Percentiles rank a stretch among this genome's conserved stretches.
Evolutionary conservation across 495 filamentous ascomycete species (phyloP).

Genomic region (Chaetomidium leptoderma): DNA sequence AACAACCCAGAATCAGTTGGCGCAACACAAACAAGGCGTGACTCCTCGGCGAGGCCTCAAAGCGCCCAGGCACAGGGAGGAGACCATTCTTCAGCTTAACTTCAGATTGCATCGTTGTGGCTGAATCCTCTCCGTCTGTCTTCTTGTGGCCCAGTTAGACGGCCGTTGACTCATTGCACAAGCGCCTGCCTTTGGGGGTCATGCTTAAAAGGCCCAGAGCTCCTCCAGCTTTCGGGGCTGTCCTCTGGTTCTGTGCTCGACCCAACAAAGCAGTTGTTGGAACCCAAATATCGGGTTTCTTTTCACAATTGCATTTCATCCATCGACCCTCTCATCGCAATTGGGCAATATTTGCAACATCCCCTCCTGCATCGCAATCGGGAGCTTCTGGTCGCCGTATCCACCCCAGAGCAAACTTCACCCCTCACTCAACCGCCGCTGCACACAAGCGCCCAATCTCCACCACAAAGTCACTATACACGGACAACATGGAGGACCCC

Average conservation of each 20-base stretch:
- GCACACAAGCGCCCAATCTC: conserved; percentile 7
- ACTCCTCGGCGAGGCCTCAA: conserved; percentile 7
- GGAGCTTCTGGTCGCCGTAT: conserved; percentile 4
- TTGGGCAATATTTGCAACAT: not conserved
- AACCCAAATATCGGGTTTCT: not conserved
- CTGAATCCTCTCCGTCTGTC: not conserved
- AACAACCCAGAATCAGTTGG: too few relatives aligned
- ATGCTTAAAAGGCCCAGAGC: not conserved
- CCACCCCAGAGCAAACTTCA: conserved; percentile 12
- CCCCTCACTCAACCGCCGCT: conserved; percentile 16
- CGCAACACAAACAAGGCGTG: not conserved
- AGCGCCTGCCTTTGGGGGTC: not conserved
- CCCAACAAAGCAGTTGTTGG: not conserved
- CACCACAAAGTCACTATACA: conserved; percentile 14
- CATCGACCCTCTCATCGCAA: not conserved
- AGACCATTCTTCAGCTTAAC: too few relatives aligned
- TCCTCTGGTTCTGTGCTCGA: not conserved
- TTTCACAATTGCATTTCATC: not conserved
- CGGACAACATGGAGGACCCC: conserved; percentile 20
- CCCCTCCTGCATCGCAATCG: not conserved
- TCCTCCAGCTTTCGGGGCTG: not conserved
- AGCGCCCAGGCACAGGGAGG: not conserved
- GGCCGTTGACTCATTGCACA: conserved; percentile 1
- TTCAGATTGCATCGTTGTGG: not conserved
- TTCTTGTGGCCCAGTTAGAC: not conserved